Evolutionary conservation across 2,329 filamentous ascomycete species (phyloP), one percentile per base, ranked within the genome.

Genomic region (Endoconidiophora laricicola): DNA sequence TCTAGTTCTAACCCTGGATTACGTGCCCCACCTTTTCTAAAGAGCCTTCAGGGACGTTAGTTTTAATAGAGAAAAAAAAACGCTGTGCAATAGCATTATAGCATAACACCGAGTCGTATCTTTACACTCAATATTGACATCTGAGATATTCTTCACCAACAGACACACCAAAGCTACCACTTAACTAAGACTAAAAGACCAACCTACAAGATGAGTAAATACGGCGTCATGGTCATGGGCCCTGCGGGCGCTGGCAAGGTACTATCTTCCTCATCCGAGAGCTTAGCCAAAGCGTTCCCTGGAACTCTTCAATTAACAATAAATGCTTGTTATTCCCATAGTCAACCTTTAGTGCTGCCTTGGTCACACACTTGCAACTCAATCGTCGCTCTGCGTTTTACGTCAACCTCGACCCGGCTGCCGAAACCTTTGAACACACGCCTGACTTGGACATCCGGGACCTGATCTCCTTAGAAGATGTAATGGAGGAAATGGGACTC

Each of bases 401-500:
- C 67, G 83, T 98, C 62, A 98, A 98, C 68, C 86, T 98, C 60
- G 91, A 98, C 64, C 91, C 91, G 5, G 91, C 91, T 51, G 91
- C 91, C 62, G 88, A 95, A 66, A 74, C 81, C 45, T 96, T 98
- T 65, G 81, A 82, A 60, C 94, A 94, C 67, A 73, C 85, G 58
- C 91, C 88, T 20, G 88, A 94, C 63, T 78, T 94, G 60, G 88
- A 95, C 66, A 95, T 95, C 71, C 90, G 87, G 64, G 87, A 95
- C 59, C 76, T 95, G 55, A 94, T 95, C 65, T 86, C 83, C 10
- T 79, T 95, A 54, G 83, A 91, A 61, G 88, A 95, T 73, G 88
- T 91, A 58, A 95, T 95, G 88, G 88, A 94, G 60, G 87, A 95
- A 65, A 79, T 94, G 69, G 79, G 81, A 36, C 73, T 94, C 9